A percentile compares a stretch with the other conserved stretches of the same genome.
These are phyloP conservation scores for Ophidiomyces ophidiicola DNA, from an alignment of 2,329 filamentous ascomycete genomes.

Conservation along the genomic window DNA sequence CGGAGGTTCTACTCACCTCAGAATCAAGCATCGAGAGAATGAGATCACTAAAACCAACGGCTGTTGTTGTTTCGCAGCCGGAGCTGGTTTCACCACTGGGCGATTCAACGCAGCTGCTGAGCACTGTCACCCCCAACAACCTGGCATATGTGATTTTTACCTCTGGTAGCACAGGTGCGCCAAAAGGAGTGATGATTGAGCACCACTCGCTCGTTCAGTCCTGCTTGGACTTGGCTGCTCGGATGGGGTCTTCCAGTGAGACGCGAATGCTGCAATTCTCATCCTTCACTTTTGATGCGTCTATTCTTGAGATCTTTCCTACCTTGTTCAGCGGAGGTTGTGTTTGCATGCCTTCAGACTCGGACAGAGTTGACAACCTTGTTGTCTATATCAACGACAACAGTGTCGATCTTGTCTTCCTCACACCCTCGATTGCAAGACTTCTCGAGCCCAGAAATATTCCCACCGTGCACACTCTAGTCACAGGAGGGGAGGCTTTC, in stretches of 20 bases:
- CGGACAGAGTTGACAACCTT: slow-evolving; percentile 35
- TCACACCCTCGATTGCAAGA: slow-evolving; percentile 44
- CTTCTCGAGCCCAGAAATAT: slow-evolving; percentile 27
- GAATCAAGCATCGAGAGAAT: slow-evolving; percentile 24
- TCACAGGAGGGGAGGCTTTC: slow-evolving; percentile 25
- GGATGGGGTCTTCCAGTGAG: slow-evolving; percentile 16
- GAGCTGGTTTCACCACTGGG: not conserved
- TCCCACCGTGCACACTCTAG: slow-evolving; percentile 28
- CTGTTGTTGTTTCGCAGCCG: not conserved
- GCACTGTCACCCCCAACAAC: slow-evolving; percentile 30
- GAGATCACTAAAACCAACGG: not conserved
- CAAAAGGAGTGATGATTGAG: slow-evolving; percentile 8
- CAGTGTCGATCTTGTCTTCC: slow-evolving; percentile 39
- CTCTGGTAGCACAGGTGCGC: slow-evolving; percentile 9
- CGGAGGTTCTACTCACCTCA: slow-evolving; percentile 43
- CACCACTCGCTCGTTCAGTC: slow-evolving; percentile 20
- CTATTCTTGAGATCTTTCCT: slow-evolving; percentile 25
- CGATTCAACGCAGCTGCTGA: not conserved
- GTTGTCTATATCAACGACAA: slow-evolving; percentile 35
- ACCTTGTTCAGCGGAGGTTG: slow-evolving; percentile 28
- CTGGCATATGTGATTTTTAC: slow-evolving; percentile 14
- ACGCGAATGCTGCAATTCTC: slow-evolving; percentile 28
- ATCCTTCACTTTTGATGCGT: slow-evolving; percentile 33
- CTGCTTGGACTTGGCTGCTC: slow-evolving; percentile 46
- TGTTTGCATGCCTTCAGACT: slow-evolving; percentile 33